These are phyloP conservation scores for Colletotrichum tamarilloi DNA, from an alignment of 2,329 filamentous ascomycete species.

Conservation along the genomic window DNA sequence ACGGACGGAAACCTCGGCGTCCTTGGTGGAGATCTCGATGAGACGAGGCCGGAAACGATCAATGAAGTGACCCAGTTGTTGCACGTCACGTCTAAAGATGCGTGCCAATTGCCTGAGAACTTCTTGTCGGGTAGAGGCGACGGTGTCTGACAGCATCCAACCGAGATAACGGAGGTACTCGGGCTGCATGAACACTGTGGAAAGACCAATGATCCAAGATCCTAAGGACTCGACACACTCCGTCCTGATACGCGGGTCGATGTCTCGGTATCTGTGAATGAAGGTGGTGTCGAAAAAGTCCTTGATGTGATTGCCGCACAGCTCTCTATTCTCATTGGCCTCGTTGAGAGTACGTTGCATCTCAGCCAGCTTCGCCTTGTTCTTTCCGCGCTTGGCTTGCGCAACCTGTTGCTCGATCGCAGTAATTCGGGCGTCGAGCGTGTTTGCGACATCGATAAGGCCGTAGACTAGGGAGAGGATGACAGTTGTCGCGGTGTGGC, in stretches of 20 bases:
- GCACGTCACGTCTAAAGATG: slow-evolving; percentile 84
- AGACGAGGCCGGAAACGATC: slow-evolving; percentile 89
- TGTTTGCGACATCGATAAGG: slow-evolving; percentile 78
- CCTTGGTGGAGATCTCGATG: slow-evolving; percentile 91
- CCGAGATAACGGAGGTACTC: slow-evolving; percentile 92
- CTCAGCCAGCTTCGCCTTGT: slow-evolving; percentile 80
- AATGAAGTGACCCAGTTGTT: slow-evolving; percentile 90
- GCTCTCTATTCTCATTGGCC: slow-evolving; percentile 75
- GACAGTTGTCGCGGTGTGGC: slow-evolving; percentile 91
- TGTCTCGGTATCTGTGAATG: slow-evolving; percentile 93
- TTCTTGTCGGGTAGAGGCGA: slow-evolving; percentile 80
- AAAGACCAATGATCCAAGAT: slow-evolving; percentile 86
- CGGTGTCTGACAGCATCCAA: slow-evolving; percentile 91
- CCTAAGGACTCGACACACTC: slow-evolving; percentile 91
- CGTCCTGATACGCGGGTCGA: slow-evolving; percentile 87
- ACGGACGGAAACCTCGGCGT: slow-evolving; percentile 84
- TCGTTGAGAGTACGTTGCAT: slow-evolving; percentile 79
- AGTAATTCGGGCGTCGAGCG: slow-evolving; percentile 77
- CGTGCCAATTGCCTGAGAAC: slow-evolving; percentile 85
- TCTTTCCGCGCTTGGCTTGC: slow-evolving; percentile 76
- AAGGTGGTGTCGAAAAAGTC: slow-evolving; percentile 95
- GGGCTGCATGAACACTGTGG: slow-evolving; percentile 90
- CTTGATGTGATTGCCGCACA: slow-evolving; percentile 77
- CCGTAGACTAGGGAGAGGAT: slow-evolving; percentile 83
- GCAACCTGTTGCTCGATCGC: slow-evolving; percentile 84